phyloP scores from a whole-genome alignment of 495 filamentous ascomycete genomes.

The Evernia prunastri region DNA sequence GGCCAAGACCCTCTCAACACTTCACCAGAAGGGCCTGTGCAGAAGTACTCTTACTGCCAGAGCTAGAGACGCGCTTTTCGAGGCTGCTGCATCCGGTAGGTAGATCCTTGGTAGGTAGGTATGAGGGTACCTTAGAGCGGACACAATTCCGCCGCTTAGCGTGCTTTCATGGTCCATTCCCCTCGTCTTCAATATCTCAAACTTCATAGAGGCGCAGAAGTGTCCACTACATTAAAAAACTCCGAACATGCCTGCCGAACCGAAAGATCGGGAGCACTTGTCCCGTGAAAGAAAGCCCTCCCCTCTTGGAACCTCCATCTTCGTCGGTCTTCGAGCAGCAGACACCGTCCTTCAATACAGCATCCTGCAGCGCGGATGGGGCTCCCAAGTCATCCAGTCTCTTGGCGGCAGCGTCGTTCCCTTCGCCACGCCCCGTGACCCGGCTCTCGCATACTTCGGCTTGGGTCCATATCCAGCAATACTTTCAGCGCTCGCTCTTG shows the following conservation, averaged over 20 bases:
- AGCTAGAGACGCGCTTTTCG: background rate
- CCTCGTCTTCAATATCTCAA: background rate
- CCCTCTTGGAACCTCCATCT: constrained; percentile 44
- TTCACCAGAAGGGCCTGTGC: background rate
- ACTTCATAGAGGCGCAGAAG: too few species aligned
- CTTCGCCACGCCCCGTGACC: constrained; percentile 9
- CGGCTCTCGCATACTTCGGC: constrained; percentile 39
- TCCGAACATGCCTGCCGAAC: background rate
- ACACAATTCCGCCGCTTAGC: background rate
- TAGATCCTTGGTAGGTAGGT: background rate
- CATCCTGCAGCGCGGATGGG: constrained; percentile 37
- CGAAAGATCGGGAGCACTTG: background rate
- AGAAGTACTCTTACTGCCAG: background rate
- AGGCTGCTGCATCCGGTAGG: background rate
- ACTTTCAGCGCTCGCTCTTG: constrained; percentile 48
- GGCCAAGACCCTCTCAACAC: background rate
- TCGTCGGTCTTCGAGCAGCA: constrained; percentile 50
- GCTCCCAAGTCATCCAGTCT: constrained; percentile 14
- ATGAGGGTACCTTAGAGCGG: background rate
- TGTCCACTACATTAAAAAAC: background rate
- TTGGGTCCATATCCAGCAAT: constrained; percentile 54
- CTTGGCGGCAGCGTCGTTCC: constrained; percentile 24
- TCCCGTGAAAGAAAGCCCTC: constrained; percentile 35
- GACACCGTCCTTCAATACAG: constrained; percentile 53
- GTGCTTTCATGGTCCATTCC: background rate